phyloP scores from a whole-genome alignment of 108 stramenopile genomes.

The Nitzschia sp. region DNA sequence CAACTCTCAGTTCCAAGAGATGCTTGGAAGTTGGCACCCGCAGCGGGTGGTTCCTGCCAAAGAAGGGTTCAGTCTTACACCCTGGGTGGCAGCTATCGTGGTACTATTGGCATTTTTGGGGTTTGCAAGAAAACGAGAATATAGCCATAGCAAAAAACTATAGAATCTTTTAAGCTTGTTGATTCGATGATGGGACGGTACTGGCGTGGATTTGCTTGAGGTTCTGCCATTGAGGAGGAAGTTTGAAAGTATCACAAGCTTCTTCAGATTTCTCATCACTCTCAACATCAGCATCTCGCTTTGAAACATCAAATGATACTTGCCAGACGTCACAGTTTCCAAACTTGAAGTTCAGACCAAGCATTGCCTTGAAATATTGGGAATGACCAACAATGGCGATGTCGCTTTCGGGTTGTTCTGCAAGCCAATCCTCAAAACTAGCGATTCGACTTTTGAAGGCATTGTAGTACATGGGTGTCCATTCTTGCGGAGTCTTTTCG shows the following conservation, averaged over 20 bases:
- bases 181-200: slow-evolving; percentile 3
- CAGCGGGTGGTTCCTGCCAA: too few relatives aligned
- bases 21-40: too few relatives aligned
- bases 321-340: slow-evolving; percentile 78
- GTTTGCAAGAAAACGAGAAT: too few relatives aligned
- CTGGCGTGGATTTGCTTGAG: slow-evolving; percentile 22
- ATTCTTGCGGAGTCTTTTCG: slow-evolving; percentile 60
- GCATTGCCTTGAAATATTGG: slow-evolving; percentile 68
- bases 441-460: slow-evolving; percentile 44
- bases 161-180: not conserved
- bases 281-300: not conserved
- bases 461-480: slow-evolving; percentile 48
- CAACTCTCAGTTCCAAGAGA: not conserved
- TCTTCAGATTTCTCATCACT: slow-evolving; percentile 7
- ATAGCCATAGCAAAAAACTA: too few relatives aligned
- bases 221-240: slow-evolving; percentile 35
- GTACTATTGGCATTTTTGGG: too few relatives aligned
- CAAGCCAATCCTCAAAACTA: slow-evolving; percentile 48
- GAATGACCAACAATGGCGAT: slow-evolving; percentile 71
- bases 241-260: not conserved
- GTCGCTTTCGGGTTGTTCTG: slow-evolving; percentile 41
- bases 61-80: too few relatives aligned
- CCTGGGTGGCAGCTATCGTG: too few relatives aligned
- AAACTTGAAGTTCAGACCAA: slow-evolving; percentile 66
- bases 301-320: slow-evolving; percentile 39